Evolutionary conservation across 208 protist species (phyloP).

Genomic region (Trypanosomatidae sp.): DNA sequence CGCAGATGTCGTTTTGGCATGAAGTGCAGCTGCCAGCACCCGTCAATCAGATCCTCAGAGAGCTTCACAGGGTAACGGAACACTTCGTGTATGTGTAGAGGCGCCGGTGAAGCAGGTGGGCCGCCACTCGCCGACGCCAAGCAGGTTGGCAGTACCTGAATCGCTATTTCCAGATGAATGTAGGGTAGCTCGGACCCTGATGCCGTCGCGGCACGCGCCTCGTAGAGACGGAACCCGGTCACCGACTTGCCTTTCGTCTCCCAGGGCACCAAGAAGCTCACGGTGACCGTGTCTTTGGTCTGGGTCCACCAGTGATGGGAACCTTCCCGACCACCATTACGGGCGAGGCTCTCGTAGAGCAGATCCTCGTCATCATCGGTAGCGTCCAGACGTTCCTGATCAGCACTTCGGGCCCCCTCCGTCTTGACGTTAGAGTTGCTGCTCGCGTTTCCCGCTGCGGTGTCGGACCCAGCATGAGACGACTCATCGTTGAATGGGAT

Average conservation of each 20-base stretch:
- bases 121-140: neutral
- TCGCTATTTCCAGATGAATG: slow-evolving; percentile 16
- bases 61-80: slow-evolving; percentile 74
- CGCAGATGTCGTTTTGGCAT: slow-evolving; percentile 41
- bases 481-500: neutral
- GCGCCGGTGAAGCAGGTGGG: neutral
- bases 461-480: too few species aligned
- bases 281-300: slow-evolving; percentile 55
- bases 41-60: slow-evolving; percentile 55
- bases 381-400: neutral
- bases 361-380: slow-evolving; percentile 59
- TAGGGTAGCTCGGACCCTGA: neutral
- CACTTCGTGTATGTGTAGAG: slow-evolving; percentile 10
- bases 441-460: too few species aligned
- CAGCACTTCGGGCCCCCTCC: neutral
- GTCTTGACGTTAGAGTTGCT: neutral
- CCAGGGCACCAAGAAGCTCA: slow-evolving; percentile 69
- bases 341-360: slow-evolving; percentile 50
- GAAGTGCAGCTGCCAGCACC: slow-evolving; percentile 77
- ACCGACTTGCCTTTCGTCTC: slow-evolving; percentile 43
- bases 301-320: slow-evolving; percentile 72
- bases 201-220: neutral
- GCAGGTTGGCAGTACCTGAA: neutral
- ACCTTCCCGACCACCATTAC: slow-evolving; percentile 65
- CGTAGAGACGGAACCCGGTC: slow-evolving; percentile 34